Conservation (phyloP, 192 early-diverging fungal species). For the Linnemannia exigua region DNA sequence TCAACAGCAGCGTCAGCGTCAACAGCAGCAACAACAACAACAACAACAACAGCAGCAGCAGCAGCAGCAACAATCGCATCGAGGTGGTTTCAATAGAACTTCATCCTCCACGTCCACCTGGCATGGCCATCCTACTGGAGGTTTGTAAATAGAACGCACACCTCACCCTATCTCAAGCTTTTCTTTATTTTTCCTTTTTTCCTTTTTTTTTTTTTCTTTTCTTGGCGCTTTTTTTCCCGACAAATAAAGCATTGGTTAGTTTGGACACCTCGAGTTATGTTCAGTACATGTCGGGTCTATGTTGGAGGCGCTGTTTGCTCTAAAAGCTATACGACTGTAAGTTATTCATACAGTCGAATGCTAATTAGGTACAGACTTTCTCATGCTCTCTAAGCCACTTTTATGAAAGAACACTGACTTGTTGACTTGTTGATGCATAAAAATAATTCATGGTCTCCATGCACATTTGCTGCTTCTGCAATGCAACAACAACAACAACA, state of each 20-base stretch:
- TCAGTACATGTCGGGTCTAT: too few relatives aligned
- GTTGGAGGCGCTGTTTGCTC: too few relatives aligned
- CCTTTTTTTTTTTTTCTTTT: not conserved
- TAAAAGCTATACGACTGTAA: too few relatives aligned
- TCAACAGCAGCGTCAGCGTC: slow-evolving; percentile 15
- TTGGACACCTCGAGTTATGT: too few relatives aligned
- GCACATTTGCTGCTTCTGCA: too few relatives aligned
- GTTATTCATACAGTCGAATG: too few relatives aligned
- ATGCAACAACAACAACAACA: not conserved
- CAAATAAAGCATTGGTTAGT: too few relatives aligned
- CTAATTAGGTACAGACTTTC: too few relatives aligned
- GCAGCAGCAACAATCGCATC: slow-evolving; percentile 4
- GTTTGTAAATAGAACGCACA: slow-evolving; percentile 25
- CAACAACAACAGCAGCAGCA: slow-evolving; percentile 16
- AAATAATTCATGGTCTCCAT: not conserved
- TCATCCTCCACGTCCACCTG: slow-evolving; percentile 44
- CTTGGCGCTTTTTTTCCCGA: not conserved
- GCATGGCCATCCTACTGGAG: slow-evolving; percentile 29
- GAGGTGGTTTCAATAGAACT: slow-evolving; percentile 38
- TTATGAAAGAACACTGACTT: too few relatives aligned
- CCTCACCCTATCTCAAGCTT: not conserved
- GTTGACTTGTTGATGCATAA: too few relatives aligned
- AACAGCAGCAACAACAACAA: slow-evolving; percentile 36
- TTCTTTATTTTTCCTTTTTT: slow-evolving; percentile 14
- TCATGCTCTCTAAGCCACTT: too few relatives aligned